A percentile compares a stretch with the other conserved stretches of the same genome.
These are phyloP conservation scores for Colletotrichum sp. DNA, from an alignment of 2,329 filamentous ascomycete genomes.

Conservation along the genomic window DNA sequence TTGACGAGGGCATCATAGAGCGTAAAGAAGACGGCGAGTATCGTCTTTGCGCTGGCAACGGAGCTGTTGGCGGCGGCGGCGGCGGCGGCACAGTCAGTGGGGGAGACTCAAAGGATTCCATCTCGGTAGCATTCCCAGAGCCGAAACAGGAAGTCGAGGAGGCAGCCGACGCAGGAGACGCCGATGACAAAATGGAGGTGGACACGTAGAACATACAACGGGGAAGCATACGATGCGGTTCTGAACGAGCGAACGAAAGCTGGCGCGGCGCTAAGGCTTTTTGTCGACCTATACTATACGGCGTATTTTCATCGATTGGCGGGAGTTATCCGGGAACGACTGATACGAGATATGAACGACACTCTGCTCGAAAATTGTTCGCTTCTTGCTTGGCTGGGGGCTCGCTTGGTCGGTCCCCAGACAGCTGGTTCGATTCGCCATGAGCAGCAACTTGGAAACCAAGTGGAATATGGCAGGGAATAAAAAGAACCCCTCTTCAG, in stretches of 20 bases:
- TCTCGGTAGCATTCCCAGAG: slow-evolving; percentile 19
- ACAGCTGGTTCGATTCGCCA: background rate
- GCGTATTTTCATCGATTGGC: slow-evolving; percentile 2
- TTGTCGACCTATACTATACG: slow-evolving; percentile 9
- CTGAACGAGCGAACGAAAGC: background rate
- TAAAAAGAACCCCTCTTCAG: background rate
- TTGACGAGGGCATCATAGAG: slow-evolving; percentile 69
- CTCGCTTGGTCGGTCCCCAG: background rate
- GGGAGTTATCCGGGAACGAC: slow-evolving; percentile 14
- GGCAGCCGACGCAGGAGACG: background rate
- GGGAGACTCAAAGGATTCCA: slow-evolving; percentile 22
- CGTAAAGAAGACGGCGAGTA: slow-evolving; percentile 60
- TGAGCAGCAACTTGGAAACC: background rate
- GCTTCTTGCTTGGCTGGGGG: background rate
- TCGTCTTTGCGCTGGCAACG: slow-evolving; percentile 52
- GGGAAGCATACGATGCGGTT: background rate
- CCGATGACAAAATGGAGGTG: slow-evolving; percentile 1
- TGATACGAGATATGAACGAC: slow-evolving; percentile 20
- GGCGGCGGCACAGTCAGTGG: background rate
- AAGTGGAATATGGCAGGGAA: background rate
- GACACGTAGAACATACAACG: background rate
- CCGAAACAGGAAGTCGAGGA: slow-evolving; percentile 11
- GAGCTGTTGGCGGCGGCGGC: slow-evolving; percentile 26
- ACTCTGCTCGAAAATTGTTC: background rate
- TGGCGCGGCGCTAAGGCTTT: slow-evolving; percentile 7